Conservation (phyloP, 1,284 basidiomycete genomes). For the Tylopilus sp. region DNA sequence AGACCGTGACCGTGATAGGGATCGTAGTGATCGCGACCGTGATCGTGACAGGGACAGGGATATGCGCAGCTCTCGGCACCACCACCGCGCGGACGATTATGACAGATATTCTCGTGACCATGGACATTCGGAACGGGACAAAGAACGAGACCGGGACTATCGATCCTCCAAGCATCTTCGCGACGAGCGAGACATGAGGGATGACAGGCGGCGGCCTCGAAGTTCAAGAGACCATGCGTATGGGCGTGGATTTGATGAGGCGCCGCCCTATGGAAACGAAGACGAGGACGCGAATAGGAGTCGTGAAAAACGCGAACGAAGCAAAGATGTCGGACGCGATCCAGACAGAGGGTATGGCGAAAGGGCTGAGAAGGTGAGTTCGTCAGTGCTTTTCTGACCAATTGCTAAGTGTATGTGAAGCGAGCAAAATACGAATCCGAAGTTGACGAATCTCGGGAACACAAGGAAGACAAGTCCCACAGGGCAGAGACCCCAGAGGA, state of each 20-base stretch:
- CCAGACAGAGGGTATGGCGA: constrained; percentile 44
- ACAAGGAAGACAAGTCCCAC: constrained; percentile 38
- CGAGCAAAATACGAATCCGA: constrained; percentile 53
- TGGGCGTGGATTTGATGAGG: constrained; percentile 40
- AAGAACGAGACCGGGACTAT: constrained; percentile 46
- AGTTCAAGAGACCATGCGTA: constrained; percentile 34
- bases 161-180: constrained; percentile 40
- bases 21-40: constrained; percentile 39
- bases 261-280: constrained; percentile 38
- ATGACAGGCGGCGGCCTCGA: constrained; percentile 39
- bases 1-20: constrained; percentile 41
- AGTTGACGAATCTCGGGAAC: constrained; percentile 36
- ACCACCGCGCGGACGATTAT: constrained; percentile 33
- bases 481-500: constrained; percentile 73
- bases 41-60: constrained; percentile 43
- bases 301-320: constrained; percentile 51
- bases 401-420: constrained; percentile 34
- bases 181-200: constrained; percentile 48
- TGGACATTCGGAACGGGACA: constrained; percentile 37
- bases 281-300: constrained; percentile 29
- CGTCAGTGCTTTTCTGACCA: background rate
- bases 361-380: constrained; percentile 62
- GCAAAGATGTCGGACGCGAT: constrained; percentile 43
- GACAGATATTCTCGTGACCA: constrained; percentile 39
- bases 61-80: constrained; percentile 30